phyloP scores from a whole-genome alignment of 2,329 filamentous ascomycete species.

The Teratosphaeria gauchensis region DNA sequence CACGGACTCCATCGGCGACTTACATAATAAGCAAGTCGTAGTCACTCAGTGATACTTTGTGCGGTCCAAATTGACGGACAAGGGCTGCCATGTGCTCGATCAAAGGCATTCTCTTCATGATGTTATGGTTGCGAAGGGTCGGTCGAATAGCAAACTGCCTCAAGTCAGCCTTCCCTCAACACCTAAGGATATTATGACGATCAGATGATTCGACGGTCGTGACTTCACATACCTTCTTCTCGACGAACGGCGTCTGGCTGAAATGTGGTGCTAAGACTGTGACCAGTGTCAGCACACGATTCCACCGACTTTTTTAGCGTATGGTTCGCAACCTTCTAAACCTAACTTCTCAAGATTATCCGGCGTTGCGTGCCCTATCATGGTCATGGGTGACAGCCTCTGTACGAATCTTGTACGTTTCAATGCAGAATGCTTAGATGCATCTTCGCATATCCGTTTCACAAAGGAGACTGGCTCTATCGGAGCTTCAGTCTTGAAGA shows the following conservation, averaged over 20 bases:
- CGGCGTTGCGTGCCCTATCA: slow-evolving; percentile 57
- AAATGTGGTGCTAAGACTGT: slow-evolving; percentile 56
- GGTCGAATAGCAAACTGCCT: slow-evolving; percentile 74
- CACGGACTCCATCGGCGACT: background rate
- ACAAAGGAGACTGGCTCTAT: slow-evolving; percentile 53
- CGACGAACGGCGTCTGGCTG: slow-evolving; percentile 38
- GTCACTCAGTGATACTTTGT: slow-evolving; percentile 68
- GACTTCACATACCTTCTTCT: slow-evolving; percentile 41
- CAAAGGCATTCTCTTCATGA: slow-evolving; percentile 56
- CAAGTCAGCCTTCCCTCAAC: background rate
- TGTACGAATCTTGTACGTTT: slow-evolving; percentile 51
- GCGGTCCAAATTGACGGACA: slow-evolving; percentile 47
- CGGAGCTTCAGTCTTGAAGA: slow-evolving; percentile 47
- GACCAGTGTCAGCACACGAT: background rate
- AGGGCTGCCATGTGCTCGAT: slow-evolving; percentile 62
- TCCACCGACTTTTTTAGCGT: background rate
- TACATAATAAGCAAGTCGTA: slow-evolving; percentile 65
- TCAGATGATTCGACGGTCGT: background rate
- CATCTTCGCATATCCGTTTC: slow-evolving; percentile 48
- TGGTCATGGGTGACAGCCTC: slow-evolving; percentile 50
- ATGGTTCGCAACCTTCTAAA: slow-evolving; percentile 23
- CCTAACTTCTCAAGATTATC: slow-evolving; percentile 58
- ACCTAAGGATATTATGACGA: no score
- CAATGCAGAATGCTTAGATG: slow-evolving; percentile 36
- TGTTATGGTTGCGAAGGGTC: slow-evolving; percentile 64